Evolutionary conservation across 257 asterid species (phyloP).

Genomic region (Verbena officinalis): DNA sequence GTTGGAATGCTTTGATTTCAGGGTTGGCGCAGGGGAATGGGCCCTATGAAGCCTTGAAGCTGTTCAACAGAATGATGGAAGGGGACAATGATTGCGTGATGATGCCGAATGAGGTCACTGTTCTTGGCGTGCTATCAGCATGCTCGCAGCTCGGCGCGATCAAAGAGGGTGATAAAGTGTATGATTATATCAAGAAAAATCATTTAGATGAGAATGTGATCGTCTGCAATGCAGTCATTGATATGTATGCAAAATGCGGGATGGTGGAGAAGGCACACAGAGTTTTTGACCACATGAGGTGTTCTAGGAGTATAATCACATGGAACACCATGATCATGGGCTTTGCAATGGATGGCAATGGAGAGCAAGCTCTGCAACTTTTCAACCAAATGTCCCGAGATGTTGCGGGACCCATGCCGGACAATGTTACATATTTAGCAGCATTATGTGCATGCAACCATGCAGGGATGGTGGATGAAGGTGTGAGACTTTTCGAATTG

Average conservation of each 20-base stretch:
- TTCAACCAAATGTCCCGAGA: slow-evolving; percentile 41
- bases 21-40: slow-evolving; percentile 91
- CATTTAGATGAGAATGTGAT: slow-evolving; percentile 59
- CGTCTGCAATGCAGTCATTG: slow-evolving; percentile 83
- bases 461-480: slow-evolving; percentile 93
- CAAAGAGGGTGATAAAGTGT: slow-evolving; percentile 58
- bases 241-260: slow-evolving; percentile 90
- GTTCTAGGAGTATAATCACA: slow-evolving; percentile 54
- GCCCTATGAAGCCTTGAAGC: slow-evolving; percentile 63
- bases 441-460: slow-evolving; percentile 92
- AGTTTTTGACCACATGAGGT: slow-evolving; percentile 60
- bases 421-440: slow-evolving; percentile 67
- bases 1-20: slow-evolving; percentile 87
- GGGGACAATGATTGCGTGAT: slow-evolving; percentile 14
- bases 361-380: slow-evolving; percentile 64
- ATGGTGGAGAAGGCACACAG: slow-evolving; percentile 59
- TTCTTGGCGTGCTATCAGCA: slow-evolving; percentile 82
- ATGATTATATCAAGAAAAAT: slow-evolving; percentile 41
- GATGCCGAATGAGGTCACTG: slow-evolving; percentile 78
- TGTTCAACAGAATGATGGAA: slow-evolving; percentile 59
- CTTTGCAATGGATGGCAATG: slow-evolving; percentile 81
- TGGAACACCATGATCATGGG: slow-evolving; percentile 98
- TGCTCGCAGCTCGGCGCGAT: slow-evolving; percentile 88
- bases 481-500: slow-evolving; percentile 57
- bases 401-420: slow-evolving; percentile 48